Conservation (phyloP, 73 alveolate species). For the Stentor roeselii region DNA sequence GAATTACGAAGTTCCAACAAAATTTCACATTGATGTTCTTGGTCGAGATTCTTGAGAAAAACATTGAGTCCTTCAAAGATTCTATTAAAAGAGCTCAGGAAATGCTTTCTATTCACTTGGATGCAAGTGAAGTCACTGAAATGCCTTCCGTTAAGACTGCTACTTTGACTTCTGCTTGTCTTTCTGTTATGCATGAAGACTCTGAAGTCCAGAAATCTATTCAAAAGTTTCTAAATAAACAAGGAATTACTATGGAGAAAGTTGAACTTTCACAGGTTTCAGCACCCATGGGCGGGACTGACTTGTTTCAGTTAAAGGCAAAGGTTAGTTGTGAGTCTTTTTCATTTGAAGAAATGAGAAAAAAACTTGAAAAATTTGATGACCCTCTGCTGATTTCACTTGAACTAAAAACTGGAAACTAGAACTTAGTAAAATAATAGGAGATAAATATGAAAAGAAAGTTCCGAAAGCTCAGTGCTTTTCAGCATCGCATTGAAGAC, state of each 20-base stretch:
- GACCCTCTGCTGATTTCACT: neutral
- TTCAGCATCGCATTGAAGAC: neutral
- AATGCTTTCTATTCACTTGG: neutral
- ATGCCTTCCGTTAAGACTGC: neutral
- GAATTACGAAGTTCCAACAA: neutral
- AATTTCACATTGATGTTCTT: constrained; percentile 10
- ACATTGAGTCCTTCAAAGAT: neutral
- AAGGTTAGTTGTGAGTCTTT: neutral
- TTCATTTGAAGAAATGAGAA: too few relatives aligned
- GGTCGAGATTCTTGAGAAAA: neutral
- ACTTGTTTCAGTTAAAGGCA: neutral
- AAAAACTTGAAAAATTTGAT: neutral
- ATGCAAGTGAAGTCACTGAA: neutral
- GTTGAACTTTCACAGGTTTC: neutral
- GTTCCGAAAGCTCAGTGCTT: too few relatives aligned
- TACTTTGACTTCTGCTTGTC: too few relatives aligned
- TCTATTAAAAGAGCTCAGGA: neutral
- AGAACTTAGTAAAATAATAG: neutral
- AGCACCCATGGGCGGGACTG: constrained; percentile 30
- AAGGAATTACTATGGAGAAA: constrained; percentile 8
- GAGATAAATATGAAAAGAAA: too few relatives aligned
- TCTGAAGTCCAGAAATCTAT: neutral
- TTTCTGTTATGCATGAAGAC: too few relatives aligned
- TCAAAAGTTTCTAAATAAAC: neutral
- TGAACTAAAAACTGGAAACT: neutral